Evolutionary conservation across 2,329 filamentous ascomycete species (phyloP), one percentile per base, ranked within the genome.

Genomic region (Cryphonectria parasitica): DNA sequence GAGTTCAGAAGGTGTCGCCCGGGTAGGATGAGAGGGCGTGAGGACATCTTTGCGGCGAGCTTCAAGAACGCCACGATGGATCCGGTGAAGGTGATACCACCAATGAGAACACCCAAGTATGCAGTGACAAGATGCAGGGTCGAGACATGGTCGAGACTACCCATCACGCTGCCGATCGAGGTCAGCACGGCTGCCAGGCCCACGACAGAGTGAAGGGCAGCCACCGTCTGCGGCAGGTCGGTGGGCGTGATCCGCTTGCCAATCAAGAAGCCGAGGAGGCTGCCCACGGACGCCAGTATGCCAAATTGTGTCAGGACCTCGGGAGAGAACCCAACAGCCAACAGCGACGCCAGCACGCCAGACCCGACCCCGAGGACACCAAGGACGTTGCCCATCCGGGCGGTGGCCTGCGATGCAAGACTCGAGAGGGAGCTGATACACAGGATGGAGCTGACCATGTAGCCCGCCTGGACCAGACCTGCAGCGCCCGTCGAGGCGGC

Each of bases 21-120:
- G 6, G 90, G 92, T 0, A 97, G 83, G 6, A 88, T 84, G 10
- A 90, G 87, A 0, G 94, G 93, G 67, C 88, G 89, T 0, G 93
- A 97, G 0, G 91, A 91, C 90, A 97, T 94, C 73, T 85, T 90
- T 2, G 93, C 94, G 0, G 92, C 90, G 1, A 97, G 88, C 79
- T 97, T 97, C 77, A 97, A 80, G 81, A 97, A 97, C 0, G 94
- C 94, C 0, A 97, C 92, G 66, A 97, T 91, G 2, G 93, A 96
- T 2, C 94, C 94, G 0, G 94, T 97, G 77, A 97, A 97, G 0
- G 94, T 97, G 45, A 97, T 90, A 69, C 94, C 94, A 74, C 89
- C 93, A 67, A 97, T 97, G 0, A 97, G 83, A 8, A 97, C 94
- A 66, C 94, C 94, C 0, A 97, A 83, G 76, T 97, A 97, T 0